These are phyloP conservation scores for Trichoderma asperellum DNA, from an alignment of 2,329 filamentous ascomycete species.

Conservation along the genomic window DNA sequence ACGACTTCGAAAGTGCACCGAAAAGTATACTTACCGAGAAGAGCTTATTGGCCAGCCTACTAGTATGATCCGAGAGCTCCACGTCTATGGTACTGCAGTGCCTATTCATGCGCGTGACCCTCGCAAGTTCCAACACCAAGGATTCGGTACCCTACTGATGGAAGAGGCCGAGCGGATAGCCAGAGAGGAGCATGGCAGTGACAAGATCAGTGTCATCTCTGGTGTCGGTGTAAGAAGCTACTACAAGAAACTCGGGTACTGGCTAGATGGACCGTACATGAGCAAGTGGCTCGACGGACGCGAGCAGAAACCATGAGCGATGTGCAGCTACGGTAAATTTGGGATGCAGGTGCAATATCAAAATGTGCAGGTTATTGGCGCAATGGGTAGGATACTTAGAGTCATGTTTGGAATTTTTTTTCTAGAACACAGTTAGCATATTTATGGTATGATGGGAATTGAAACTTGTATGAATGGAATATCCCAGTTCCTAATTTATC, in stretches of 20 bases:
- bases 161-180: slow-evolving; percentile 97
- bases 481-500: not conserved
- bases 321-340: not conserved
- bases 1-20: slow-evolving; percentile 85
- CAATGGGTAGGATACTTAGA: slow-evolving; percentile 1
- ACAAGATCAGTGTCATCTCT: slow-evolving; percentile 97
- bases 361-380: slow-evolving; percentile 9
- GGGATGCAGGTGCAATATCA: not conserved
- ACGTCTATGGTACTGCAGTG: slow-evolving; percentile 97
- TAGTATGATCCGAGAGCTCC: slow-evolving; percentile 89
- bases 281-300: slow-evolving; percentile 65
- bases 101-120: slow-evolving; percentile 94
- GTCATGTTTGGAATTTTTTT: not conserved
- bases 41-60: slow-evolving; percentile 86
- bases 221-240: slow-evolving; percentile 95
- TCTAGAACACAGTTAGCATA: not conserved
- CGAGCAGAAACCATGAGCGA: slow-evolving; percentile 31
- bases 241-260: slow-evolving; percentile 91
- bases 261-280: slow-evolving; percentile 88
- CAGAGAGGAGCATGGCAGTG: slow-evolving; percentile 87
- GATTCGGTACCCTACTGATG: slow-evolving; percentile 95
- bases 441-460: too few species aligned
- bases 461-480: not conserved
- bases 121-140: slow-evolving; percentile 97
- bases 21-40: slow-evolving; percentile 87